Evolutionary conservation across 495 filamentous ascomycete genomes (phyloP).

Genomic region (Neurospora sp.): DNA sequence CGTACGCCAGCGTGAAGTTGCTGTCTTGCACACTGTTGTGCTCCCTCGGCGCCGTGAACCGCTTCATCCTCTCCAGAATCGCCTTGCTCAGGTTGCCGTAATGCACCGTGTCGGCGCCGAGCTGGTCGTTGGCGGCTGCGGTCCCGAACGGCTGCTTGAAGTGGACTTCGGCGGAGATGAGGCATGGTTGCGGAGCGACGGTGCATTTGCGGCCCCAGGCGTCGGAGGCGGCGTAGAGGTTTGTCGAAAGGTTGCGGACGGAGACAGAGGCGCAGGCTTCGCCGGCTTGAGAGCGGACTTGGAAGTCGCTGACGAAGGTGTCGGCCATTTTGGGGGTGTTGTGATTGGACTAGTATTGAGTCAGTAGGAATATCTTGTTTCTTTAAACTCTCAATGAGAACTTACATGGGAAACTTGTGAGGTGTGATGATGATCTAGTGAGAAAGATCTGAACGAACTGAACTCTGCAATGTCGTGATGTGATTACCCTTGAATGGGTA

Average conservation of each 20-base stretch:
- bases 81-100: slow-evolving; percentile 50
- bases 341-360: background rate
- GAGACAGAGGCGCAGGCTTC: slow-evolving; percentile 31
- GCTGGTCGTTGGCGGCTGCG: slow-evolving; percentile 34
- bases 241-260: slow-evolving; percentile 41
- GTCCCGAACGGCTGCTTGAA: slow-evolving; percentile 37
- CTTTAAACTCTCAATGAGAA: background rate
- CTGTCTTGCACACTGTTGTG: slow-evolving; percentile 1
- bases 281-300: slow-evolving; percentile 22
- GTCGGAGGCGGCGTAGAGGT: slow-evolving; percentile 35
- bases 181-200: slow-evolving; percentile 35
- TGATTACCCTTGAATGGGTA: too few species aligned
- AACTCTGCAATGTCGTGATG: background rate
- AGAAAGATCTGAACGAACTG: background rate
- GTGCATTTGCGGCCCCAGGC: slow-evolving; percentile 44
- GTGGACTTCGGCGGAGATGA: slow-evolving; percentile 39
- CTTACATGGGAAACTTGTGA: background rate
- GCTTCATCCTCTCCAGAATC: slow-evolving; percentile 28
- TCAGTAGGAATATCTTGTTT: background rate
- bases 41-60: slow-evolving; percentile 2
- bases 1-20: slow-evolving; percentile 9
- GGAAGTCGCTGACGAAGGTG: slow-evolving; percentile 22
- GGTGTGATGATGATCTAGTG: background rate
- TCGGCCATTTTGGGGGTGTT: background rate
- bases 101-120: slow-evolving; percentile 48